Conservation (phyloP, 768 basidiomycete species). For the Termitomyces sp. region DNA sequence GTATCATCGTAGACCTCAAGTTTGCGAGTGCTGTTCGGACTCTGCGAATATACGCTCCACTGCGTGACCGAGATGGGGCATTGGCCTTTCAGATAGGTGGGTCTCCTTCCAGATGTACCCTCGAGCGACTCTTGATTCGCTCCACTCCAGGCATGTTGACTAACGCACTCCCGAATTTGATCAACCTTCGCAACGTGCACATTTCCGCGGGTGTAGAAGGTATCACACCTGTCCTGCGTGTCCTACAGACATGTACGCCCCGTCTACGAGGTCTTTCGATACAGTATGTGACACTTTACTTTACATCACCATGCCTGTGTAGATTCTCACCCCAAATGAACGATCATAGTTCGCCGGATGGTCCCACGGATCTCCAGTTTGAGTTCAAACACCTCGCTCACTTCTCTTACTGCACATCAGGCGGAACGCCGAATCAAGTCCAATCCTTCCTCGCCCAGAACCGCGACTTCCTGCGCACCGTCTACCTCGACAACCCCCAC, state of each 20-base stretch:
- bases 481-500: slow-evolving; percentile 46
- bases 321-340: not conserved
- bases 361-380: slow-evolving; percentile 38
- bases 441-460: slow-evolving; percentile 48
- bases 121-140: not conserved
- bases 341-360: slow-evolving; percentile 33
- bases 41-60: slow-evolving; percentile 51
- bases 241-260: slow-evolving; percentile 45
- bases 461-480: slow-evolving; percentile 42
- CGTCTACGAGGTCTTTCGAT: slow-evolving; percentile 53
- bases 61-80: slow-evolving; percentile 39
- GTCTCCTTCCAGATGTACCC: not conserved
- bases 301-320: not conserved
- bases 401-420: slow-evolving; percentile 47
- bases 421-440: slow-evolving; percentile 31
- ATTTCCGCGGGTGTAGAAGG: slow-evolving; percentile 52
- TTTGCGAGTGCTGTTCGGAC: slow-evolving; percentile 57
- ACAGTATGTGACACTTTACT: slow-evolving; percentile 27
- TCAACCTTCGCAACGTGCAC: slow-evolving; percentile 53
- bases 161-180: slow-evolving; percentile 60
- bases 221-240: slow-evolving; percentile 43
- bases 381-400: slow-evolving; percentile 52
- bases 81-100: slow-evolving; percentile 63
- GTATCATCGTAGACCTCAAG: slow-evolving; percentile 52
- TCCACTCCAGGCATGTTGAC: slow-evolving; percentile 51